A percentile compares a stretch with the other conserved stretches of the same genome.
These are phyloP conservation scores for Cladosporium sp. DNA, from an alignment of 2,329 filamentous ascomycete genomes.

Conservation along the genomic window DNA sequence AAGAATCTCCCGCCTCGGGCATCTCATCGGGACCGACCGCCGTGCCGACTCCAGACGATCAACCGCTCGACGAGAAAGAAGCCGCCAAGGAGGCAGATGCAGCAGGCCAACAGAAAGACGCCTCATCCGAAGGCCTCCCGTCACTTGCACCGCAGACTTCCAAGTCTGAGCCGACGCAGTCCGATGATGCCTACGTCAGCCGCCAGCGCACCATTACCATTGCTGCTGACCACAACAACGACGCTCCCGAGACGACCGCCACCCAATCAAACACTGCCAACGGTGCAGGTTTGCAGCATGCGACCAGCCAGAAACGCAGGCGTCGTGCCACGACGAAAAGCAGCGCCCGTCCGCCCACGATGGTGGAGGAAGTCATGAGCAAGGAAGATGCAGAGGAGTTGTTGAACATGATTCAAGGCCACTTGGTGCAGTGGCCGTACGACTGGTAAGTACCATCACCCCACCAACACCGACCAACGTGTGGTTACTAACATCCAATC, in stretches of 20 bases:
- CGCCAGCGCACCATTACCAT: conserved; percentile 30
- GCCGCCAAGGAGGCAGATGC: conserved; percentile 16
- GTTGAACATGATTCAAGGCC: conserved; percentile 76
- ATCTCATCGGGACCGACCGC: conserved; percentile 26
- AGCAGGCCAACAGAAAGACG: conserved; percentile 12
- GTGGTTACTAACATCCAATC: not conserved
- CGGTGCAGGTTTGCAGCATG: conserved; percentile 17
- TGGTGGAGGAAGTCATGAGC: conserved; percentile 69
- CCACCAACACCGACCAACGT: not conserved
- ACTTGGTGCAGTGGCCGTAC: conserved; percentile 88
- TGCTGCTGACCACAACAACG: conserved; percentile 15
- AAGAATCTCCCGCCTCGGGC: conserved; percentile 21
- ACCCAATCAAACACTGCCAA: conserved; percentile 20
- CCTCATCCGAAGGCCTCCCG: not conserved
- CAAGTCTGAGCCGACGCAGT: conserved; percentile 15
- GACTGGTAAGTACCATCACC: conserved; percentile 61
- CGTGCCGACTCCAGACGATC: conserved; percentile 24
- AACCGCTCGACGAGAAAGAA: conserved; percentile 27
- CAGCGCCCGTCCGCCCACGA: conserved; percentile 57
- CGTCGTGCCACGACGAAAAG: conserved; percentile 67
- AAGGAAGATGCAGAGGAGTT: conserved; percentile 76
- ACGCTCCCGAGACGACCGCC: conserved; percentile 28
- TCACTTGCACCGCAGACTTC: conserved; percentile 22
- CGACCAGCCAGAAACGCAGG: conserved; percentile 53
- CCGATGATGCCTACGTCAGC: conserved; percentile 30